Base-by-base conservation (phyloP, 169 alveolate genomes). In the Eimeria praecox region DNA sequence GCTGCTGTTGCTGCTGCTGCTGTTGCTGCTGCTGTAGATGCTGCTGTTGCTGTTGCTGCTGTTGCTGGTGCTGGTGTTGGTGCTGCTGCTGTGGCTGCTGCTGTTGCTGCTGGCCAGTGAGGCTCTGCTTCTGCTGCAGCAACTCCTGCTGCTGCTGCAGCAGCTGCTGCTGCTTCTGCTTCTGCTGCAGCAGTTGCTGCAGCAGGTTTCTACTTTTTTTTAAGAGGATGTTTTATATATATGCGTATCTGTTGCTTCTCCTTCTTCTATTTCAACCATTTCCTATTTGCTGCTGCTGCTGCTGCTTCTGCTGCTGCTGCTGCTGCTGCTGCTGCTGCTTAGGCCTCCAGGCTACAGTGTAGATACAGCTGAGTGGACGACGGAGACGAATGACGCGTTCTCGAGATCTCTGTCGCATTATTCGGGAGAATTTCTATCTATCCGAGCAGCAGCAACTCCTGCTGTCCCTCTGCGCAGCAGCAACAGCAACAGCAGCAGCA, bases 331-430 rank as follows among this genome's bases (percentile, higher is more conserved):
- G 33, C 56, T 78, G 64, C 80, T 30, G 73, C 42, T 69, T 69
- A 82, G 90, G 90, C 90, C 90, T 12, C 64, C 66, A 5, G 90
- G 90, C 1, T 82, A 82, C n/a, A 49, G 46, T 5, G 73, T 82
- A 22, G 40, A 44, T 38, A 73, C 40, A 22, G 71, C 90, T 1
- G 73, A 82, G 9, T 82, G 90, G 90, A 73, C 49, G 71, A 49
- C 90, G 22, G 90, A 82, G 90, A 30, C 90, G 12, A 27, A 14
- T n/a, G 90, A 82, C 8, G 90, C 90, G 24, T 82, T 49, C 46
- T 10, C 90, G 49, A 59, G 90, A 49, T 73, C 90, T 16, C 73
- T 22, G 33, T n/a, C 46, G n/a, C 71, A 33, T 44, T 80, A 10
- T 14, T 9, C 46, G 3, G 52, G 90, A 9, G 71, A 49, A 12